A percentile compares a stretch with the other conserved stretches of the same genome.
These are phyloP conservation scores for Kodamaea hsintzibuensis DNA, from an alignment of 805 yeast species.

Conservation along the genomic window DNA sequence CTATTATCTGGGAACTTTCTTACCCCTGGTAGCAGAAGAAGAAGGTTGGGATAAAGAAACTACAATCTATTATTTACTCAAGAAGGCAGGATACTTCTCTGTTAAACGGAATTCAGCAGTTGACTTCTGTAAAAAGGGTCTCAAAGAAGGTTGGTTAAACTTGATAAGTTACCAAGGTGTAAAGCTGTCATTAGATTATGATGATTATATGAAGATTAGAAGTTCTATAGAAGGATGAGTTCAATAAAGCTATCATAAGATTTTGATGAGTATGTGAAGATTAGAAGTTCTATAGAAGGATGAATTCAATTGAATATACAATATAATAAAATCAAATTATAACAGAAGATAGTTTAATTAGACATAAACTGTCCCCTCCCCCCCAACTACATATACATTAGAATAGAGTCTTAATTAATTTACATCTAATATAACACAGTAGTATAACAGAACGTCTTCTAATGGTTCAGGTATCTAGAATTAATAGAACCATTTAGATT, in stretches of 20 bases:
- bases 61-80: slow-evolving; percentile 68
- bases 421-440: slow-evolving; percentile 23
- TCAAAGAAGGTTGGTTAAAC: slow-evolving; percentile 34
- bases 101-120: slow-evolving; percentile 7
- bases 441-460: slow-evolving; percentile 11
- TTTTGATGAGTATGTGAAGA: slow-evolving; percentile 22
- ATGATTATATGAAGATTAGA: slow-evolving; percentile 21
- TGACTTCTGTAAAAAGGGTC: slow-evolving; percentile 28
- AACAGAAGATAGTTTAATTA: no score
- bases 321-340: no score
- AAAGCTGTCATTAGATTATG: slow-evolving; percentile 26
- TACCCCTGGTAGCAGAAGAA: slow-evolving; percentile 89
- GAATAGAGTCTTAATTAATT: slow-evolving; percentile 13
- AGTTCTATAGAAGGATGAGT: neutral
- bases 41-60: slow-evolving; percentile 78
- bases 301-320: slow-evolving; percentile 5
- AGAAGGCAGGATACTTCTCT: slow-evolving; percentile 60
- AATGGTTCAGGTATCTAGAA: neutral
- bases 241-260: slow-evolving; percentile 23
- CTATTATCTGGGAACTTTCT: slow-evolving; percentile 69
- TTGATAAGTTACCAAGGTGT: slow-evolving; percentile 39
- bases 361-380: no score
- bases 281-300: slow-evolving; percentile 12
- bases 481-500: neutral
- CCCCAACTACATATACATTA: neutral